Conservation (phyloP, 1,139 yeast genomes). For the Kazachstania sp. region DNA sequence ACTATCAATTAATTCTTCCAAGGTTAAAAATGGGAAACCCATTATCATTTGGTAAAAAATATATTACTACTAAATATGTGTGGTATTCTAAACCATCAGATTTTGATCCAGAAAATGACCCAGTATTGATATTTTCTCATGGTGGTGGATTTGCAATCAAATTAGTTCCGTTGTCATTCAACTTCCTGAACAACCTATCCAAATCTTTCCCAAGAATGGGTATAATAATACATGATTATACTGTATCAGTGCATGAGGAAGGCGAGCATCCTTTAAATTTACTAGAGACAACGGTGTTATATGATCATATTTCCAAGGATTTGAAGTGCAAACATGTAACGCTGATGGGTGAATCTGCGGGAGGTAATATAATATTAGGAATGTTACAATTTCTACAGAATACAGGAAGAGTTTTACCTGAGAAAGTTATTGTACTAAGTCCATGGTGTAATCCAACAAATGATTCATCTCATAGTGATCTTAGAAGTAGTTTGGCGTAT, state of each 20-base stretch:
- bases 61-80: slow-evolving; percentile 1
- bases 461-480: neutral
- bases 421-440: slow-evolving; percentile 17
- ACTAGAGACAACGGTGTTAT: slow-evolving; percentile 12
- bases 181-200: slow-evolving; percentile 11
- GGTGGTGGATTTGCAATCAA: slow-evolving; percentile 21
- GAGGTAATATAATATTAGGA: slow-evolving; percentile 21
- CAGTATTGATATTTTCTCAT: slow-evolving; percentile 14
- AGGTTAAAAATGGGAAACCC: neutral
- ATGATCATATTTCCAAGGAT: slow-evolving; percentile 8
- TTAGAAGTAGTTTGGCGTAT: slow-evolving; percentile 2
- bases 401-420: slow-evolving; percentile 11
- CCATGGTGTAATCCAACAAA: slow-evolving; percentile 25
- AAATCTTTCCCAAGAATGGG: slow-evolving; percentile 12
- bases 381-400: slow-evolving; percentile 12
- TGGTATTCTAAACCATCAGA: slow-evolving; percentile 10
- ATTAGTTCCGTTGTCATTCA: slow-evolving; percentile 11
- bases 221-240: slow-evolving; percentile 15
- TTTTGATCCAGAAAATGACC: slow-evolving; percentile 14
- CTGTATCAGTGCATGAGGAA: slow-evolving; percentile 5
- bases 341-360: slow-evolving; percentile 25
- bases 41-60: too few relatives aligned
- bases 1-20: neutral
- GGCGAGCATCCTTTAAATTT: slow-evolving; percentile 12
- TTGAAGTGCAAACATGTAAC: slow-evolving; percentile 11